These are phyloP conservation scores for Beauveria scarabaeidicola DNA, from an alignment of 2,329 filamentous ascomycete genomes.

Conservation along the genomic window DNA sequence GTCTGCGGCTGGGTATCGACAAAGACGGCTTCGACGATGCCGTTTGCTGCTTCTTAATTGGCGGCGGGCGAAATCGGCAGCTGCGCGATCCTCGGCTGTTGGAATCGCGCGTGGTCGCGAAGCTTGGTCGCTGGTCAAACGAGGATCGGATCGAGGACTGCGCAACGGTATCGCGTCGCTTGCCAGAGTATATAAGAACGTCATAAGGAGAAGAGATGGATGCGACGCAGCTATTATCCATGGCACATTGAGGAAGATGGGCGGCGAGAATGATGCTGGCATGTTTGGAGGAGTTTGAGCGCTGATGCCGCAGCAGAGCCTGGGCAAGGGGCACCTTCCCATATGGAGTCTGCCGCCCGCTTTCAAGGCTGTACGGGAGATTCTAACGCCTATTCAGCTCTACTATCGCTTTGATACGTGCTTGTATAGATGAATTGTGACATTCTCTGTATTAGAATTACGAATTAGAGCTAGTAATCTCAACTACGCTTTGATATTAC, in stretches of 20 bases:
- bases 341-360: neutral
- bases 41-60: neutral
- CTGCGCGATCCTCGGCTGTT: neutral
- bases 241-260: neutral
- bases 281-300: neutral
- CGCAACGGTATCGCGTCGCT: neutral
- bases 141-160: neutral
- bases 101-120: neutral
- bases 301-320: neutral
- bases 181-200: neutral
- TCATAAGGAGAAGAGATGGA: neutral
- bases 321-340: neutral
- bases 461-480: too few species aligned
- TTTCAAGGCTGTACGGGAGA: too few species aligned
- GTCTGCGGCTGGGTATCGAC: neutral
- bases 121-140: neutral
- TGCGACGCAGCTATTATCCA: neutral
- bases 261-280: neutral
- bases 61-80: neutral
- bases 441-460: too few species aligned
- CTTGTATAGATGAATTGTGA: too few species aligned
- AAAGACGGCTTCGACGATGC: neutral
- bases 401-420: too few species aligned
- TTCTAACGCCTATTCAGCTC: too few species aligned
- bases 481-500: too few species aligned